phyloP scores from a whole-genome alignment of 192 early-diverging fungal species.

The Mortierella claussenii region DNA sequence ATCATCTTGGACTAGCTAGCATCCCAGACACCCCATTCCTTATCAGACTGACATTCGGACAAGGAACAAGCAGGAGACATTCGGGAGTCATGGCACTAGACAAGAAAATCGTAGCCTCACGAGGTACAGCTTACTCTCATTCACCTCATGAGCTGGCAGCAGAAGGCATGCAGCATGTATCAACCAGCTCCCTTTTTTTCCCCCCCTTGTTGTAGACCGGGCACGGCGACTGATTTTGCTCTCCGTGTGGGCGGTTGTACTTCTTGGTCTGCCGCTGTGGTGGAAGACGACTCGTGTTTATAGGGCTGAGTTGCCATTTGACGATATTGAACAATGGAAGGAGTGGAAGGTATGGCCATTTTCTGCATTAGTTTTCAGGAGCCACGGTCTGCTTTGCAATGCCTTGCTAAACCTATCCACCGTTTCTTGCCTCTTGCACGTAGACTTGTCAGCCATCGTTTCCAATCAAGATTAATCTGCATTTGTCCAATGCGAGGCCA shows the following conservation, averaged over 20 bases:
- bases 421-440: neutral
- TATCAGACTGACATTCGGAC: no score
- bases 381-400: no score
- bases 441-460: conserved; percentile 38
- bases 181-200: neutral
- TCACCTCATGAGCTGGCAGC: no score
- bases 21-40: no score
- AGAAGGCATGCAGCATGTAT: neutral
- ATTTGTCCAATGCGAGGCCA: conserved; percentile 1
- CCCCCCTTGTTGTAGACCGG: conserved; percentile 34
- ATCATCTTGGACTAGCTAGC: no score
- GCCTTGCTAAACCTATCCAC: no score
- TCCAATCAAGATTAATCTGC: conserved; percentile 29
- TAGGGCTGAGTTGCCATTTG: conserved; percentile 75
- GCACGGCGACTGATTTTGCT: conserved; percentile 54
- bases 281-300: conserved; percentile 85
- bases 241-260: conserved; percentile 67
- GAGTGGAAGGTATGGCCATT: conserved; percentile 54
- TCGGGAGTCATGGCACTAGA: conserved; percentile 4
- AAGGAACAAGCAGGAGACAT: neutral
- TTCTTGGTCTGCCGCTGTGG: conserved; percentile 81
- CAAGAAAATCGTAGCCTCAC: conserved; percentile 7
- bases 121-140: no score
- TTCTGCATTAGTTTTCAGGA: neutral
- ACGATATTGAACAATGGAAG: conserved; percentile 68